These are phyloP conservation scores for Pisolithus thermaeus DNA, from an alignment of 1,284 basidiomycete genomes.

Conservation along the genomic window DNA sequence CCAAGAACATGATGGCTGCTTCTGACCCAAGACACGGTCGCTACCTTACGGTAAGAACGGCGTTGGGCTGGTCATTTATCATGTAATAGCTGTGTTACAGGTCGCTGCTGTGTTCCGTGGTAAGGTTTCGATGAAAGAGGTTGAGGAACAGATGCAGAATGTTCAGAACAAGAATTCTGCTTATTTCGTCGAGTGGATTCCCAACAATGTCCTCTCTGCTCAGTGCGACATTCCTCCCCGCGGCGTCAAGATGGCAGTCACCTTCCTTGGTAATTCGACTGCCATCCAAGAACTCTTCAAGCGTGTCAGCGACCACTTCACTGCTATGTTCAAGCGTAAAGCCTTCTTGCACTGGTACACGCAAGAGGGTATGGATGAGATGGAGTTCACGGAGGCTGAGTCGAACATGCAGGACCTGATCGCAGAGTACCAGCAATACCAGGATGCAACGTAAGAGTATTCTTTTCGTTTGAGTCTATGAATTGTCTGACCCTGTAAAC, in stretches of 20 bases:
- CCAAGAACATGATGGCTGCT: slow-evolving; percentile 98
- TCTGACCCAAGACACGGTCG: slow-evolving; percentile 93
- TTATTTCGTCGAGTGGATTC: slow-evolving; percentile 99
- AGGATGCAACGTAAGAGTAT: slow-evolving; percentile 79
- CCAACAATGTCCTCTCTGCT: slow-evolving; percentile 94
- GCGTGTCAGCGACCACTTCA: slow-evolving; percentile 96
- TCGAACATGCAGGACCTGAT: slow-evolving; percentile 96
- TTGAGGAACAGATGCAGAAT: slow-evolving; percentile 96
- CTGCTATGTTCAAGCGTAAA: slow-evolving; percentile 98
- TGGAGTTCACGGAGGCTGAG: slow-evolving; percentile 97
- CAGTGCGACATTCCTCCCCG: slow-evolving; percentile 95
- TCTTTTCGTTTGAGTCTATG: neutral
- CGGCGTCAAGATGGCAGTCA: slow-evolving; percentile 93
- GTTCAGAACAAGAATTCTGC: slow-evolving; percentile 97
- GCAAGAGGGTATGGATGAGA: slow-evolving; percentile 98
- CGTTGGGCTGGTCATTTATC: neutral
- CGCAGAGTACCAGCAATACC: slow-evolving; percentile 95
- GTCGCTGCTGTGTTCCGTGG: slow-evolving; percentile 98
- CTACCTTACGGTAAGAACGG: slow-evolving; percentile 71
- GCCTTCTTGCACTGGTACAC: slow-evolving; percentile 99
- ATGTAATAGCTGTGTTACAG: slow-evolving; percentile 31
- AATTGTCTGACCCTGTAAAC: neutral
- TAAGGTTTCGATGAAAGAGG: slow-evolving; percentile 98
- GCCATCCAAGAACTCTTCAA: slow-evolving; percentile 98
- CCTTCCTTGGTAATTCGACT: slow-evolving; percentile 96